phyloP scores from a whole-genome alignment of 2,329 filamentous ascomycete species.

The Diaporthe destruens region DNA sequence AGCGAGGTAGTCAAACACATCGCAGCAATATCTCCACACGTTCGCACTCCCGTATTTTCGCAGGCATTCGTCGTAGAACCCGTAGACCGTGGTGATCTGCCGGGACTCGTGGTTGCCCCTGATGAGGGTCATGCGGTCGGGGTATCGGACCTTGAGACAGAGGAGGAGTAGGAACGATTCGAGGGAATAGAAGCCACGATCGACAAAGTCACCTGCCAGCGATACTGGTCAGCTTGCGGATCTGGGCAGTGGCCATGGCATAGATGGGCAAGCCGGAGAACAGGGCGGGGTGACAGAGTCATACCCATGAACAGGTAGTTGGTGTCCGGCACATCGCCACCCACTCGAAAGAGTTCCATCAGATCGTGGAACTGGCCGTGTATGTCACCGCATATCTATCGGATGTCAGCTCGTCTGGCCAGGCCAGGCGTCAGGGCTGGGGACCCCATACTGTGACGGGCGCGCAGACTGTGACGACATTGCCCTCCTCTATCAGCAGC shows the following conservation, averaged over 20 bases:
- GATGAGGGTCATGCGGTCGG: constrained; percentile 96
- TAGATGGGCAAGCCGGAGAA: no score
- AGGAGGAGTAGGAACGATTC: constrained; percentile 96
- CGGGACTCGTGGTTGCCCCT: constrained; percentile 95
- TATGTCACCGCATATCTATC: constrained; percentile 92
- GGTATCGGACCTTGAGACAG: constrained; percentile 96
- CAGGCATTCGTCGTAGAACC: constrained; percentile 97
- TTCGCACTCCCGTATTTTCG: constrained; percentile 97
- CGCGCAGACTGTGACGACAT: constrained; percentile 94
- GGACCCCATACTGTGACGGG: constrained; percentile 81
- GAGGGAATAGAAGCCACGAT: constrained; percentile 97
- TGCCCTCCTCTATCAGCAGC: constrained; percentile 95
- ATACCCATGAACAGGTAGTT: constrained; percentile 97
- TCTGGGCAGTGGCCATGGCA: constrained; percentile 19
- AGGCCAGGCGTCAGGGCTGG: not conserved
- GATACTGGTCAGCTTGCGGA: not conserved
- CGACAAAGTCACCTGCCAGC: constrained; percentile 87
- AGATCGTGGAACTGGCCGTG: constrained; percentile 97
- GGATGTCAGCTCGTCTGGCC: constrained; percentile 26
- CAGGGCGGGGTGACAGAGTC: constrained; percentile 36
- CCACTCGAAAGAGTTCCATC: constrained; percentile 96
- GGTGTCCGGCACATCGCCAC: constrained; percentile 93
- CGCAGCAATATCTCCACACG: constrained; percentile 97
- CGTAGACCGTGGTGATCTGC: constrained; percentile 97
- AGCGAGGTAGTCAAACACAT: constrained; percentile 97